Evolutionary conservation across 306 rosid genomes (phyloP).

Genomic region (Rubus parviflorus): DNA sequence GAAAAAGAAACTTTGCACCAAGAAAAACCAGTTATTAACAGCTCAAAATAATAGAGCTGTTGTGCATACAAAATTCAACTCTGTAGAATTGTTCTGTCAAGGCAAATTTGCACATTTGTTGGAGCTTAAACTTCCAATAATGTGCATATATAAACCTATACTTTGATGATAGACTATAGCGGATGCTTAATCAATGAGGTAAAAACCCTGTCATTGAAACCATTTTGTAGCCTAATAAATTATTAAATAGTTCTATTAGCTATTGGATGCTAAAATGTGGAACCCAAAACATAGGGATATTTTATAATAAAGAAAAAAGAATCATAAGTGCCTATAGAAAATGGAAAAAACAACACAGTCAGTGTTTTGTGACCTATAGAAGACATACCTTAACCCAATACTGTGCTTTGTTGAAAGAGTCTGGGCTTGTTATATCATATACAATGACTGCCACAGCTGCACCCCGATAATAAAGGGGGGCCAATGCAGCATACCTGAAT

Average conservation of each 20-base stretch:
- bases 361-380: conserved; percentile 10
- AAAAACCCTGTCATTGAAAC: neutral
- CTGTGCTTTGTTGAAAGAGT: conserved; percentile 91
- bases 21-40: conserved; percentile 8
- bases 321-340: neutral
- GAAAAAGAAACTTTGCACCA: conserved; percentile 16
- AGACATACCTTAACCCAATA: conserved; percentile 95
- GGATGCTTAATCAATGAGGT: neutral
- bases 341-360: neutral
- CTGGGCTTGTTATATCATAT: conserved; percentile 95
- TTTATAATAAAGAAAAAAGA: neutral
- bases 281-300: too few relatives aligned
- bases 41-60: neutral
- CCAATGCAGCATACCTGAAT: conserved; percentile 90
- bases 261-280: neutral
- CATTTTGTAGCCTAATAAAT: neutral
- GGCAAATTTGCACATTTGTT: neutral
- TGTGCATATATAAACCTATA: too few relatives aligned
- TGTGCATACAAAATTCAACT: neutral
- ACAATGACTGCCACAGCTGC: conserved; percentile 97
- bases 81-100: neutral
- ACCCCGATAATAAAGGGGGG: conserved; percentile 94
- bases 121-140: neutral
- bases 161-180: neutral
- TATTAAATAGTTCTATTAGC: neutral